A percentile compares a stretch with the other conserved stretches of the same genome.
Evolutionary conservation across 2,329 filamentous ascomycete species (phyloP).

Genomic region (Stemphylium beticola): DNA sequence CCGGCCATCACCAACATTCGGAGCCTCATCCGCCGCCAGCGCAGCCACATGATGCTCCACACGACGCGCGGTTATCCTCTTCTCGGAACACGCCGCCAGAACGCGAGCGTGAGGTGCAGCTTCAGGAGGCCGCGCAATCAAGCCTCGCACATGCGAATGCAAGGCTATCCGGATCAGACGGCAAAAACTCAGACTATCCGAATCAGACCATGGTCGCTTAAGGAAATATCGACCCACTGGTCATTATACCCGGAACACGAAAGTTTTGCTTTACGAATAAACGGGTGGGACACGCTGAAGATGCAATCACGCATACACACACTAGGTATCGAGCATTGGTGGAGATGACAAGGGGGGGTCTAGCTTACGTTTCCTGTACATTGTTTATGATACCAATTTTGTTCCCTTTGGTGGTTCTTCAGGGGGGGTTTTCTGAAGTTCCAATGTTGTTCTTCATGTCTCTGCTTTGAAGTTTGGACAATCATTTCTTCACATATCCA

Average conservation of each 20-base stretch:
- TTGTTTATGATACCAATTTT: constrained; percentile 9
- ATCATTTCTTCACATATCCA: no score
- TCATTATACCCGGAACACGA: not conserved
- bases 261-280: not conserved
- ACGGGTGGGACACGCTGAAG: not conserved
- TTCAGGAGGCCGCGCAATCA: constrained; percentile 45
- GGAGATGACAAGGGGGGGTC: not conserved
- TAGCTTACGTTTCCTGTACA: not conserved
- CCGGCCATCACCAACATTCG: constrained; percentile 4
- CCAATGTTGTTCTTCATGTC: not conserved
- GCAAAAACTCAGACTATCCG: constrained; percentile 27
- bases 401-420: not conserved
- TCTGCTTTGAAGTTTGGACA: no score
- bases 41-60: constrained; percentile 16
- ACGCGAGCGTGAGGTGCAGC: constrained; percentile 33
- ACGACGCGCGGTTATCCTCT: constrained; percentile 25
- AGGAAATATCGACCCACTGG: not conserved
- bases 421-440: no score
- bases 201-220: constrained; percentile 38
- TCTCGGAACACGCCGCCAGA: constrained; percentile 34
- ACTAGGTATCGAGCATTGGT: not conserved
- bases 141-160: constrained; percentile 39
- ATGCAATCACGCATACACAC: not conserved
- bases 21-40: constrained; percentile 6
- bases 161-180: constrained; percentile 19